Evolutionary conservation across 257 asterid species (phyloP).

Genomic region (Petunia axillaris): DNA sequence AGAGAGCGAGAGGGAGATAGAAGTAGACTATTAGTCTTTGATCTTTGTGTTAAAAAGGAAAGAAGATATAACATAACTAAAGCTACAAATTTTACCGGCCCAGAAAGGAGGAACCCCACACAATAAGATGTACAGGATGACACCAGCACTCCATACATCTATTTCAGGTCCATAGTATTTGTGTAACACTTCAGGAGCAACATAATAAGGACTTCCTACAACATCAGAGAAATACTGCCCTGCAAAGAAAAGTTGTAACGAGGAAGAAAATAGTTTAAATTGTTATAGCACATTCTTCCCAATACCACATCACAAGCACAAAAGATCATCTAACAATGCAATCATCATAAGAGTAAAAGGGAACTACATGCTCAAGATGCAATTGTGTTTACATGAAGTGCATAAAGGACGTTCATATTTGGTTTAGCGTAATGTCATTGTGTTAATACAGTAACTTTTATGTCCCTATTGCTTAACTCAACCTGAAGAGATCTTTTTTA

Average conservation of each 20-base stretch:
- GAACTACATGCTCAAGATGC: background rate
- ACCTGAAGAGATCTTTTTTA: background rate
- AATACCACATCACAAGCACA: background rate
- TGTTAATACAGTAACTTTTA: background rate
- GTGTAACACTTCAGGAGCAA: conserved; percentile 90
- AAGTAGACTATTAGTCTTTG: background rate
- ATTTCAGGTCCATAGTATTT: conserved; percentile 78
- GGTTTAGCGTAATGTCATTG: background rate
- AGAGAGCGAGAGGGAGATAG: background rate
- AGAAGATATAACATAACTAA: background rate
- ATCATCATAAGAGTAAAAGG: background rate
- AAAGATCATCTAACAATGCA: background rate
- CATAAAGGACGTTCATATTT: background rate
- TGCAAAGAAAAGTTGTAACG: conserved; percentile 24
- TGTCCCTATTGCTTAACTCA: conserved; percentile 1
- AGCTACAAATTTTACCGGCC: conserved; percentile 53
- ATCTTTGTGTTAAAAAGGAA: background rate
- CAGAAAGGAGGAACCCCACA: conserved; percentile 93
- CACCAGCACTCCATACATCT: conserved; percentile 97
- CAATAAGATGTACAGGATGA: conserved; percentile 74
- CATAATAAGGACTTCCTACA: conserved; percentile 92
- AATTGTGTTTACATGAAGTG: background rate
- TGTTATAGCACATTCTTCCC: background rate
- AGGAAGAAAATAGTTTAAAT: background rate
- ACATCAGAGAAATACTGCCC: conserved; percentile 86